A percentile compares a stretch with the other conserved stretches of the same genome.
phyloP scores from a whole-genome alignment of 1,139 yeast species.

The Pichia sp. region DNA sequence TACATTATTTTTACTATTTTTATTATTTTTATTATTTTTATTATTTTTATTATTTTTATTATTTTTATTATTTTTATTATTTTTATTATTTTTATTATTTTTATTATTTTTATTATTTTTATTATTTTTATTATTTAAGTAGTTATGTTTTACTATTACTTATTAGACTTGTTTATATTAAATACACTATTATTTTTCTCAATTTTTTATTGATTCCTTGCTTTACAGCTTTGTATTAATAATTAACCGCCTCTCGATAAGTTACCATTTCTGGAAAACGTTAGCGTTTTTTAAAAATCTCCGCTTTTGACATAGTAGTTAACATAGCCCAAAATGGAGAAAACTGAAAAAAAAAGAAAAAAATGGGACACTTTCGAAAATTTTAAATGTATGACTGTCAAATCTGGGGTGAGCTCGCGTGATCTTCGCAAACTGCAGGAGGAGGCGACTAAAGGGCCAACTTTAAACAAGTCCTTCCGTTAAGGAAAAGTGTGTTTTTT shows the following conservation, averaged over 20 bases:
- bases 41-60: not conserved
- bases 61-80: not conserved
- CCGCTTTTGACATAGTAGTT: not conserved
- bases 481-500: not conserved
- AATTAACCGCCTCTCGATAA: not conserved
- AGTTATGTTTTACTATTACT: too few relatives aligned
- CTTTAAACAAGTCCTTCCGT: not conserved
- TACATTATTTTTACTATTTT: conserved; percentile 4
- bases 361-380: too few relatives aligned
- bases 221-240: too few relatives aligned
- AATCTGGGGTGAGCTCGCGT: too few relatives aligned
- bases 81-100: not conserved
- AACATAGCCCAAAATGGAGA: not conserved
- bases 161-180: too few relatives aligned
- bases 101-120: too few relatives aligned
- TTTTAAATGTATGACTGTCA: too few relatives aligned
- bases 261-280: not conserved
- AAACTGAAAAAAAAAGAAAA: too few relatives aligned
- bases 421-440: not conserved
- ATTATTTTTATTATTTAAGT: too few relatives aligned
- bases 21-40: not conserved
- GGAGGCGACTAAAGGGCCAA: not conserved
- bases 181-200: too few relatives aligned
- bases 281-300: too few relatives aligned
- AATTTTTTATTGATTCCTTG: too few relatives aligned